phyloP scores from a whole-genome alignment of 371 early-diverging fungal genomes.

The Mycotypha africana region DNA sequence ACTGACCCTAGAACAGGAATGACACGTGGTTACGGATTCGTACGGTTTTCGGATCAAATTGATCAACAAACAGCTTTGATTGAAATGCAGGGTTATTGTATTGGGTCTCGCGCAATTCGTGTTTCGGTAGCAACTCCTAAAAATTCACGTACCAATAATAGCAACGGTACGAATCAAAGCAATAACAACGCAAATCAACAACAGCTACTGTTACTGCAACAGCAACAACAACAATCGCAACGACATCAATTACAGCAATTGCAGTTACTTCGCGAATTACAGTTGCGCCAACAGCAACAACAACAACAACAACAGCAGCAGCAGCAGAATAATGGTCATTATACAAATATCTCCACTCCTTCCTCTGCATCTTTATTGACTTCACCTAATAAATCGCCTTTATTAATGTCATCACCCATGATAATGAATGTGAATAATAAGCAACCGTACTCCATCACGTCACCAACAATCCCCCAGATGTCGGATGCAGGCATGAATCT shows the following conservation, averaged over 20 bases:
- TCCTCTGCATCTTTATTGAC: neutral
- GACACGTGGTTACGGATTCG: constrained; percentile 78
- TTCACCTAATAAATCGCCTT: neutral
- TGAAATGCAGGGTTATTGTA: constrained; percentile 67
- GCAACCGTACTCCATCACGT: too few species aligned
- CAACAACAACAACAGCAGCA: too few species aligned
- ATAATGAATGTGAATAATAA: too few species aligned
- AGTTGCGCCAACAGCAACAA: neutral
- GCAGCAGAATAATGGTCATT: constrained; percentile 53
- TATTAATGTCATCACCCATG: too few species aligned
- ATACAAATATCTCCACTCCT: constrained; percentile 57
- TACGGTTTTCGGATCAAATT: constrained; percentile 61
- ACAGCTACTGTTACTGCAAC: constrained; percentile 19
- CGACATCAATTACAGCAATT: too few species aligned
- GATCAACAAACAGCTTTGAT: constrained; percentile 68
- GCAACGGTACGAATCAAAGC: neutral
- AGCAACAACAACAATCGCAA: neutral
- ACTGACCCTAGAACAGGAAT: constrained; percentile 63
- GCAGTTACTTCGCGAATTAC: too few species aligned
- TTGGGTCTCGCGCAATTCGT: constrained; percentile 75
- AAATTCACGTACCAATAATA: too few species aligned
- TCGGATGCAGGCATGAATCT: constrained; percentile 51
- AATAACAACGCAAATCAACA: neutral
- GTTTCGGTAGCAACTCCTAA: constrained; percentile 84
- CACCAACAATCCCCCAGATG: too few species aligned